Evolutionary conservation across 208 protist species (phyloP).

Genomic region (Endotrypanum monterogeii): DNA sequence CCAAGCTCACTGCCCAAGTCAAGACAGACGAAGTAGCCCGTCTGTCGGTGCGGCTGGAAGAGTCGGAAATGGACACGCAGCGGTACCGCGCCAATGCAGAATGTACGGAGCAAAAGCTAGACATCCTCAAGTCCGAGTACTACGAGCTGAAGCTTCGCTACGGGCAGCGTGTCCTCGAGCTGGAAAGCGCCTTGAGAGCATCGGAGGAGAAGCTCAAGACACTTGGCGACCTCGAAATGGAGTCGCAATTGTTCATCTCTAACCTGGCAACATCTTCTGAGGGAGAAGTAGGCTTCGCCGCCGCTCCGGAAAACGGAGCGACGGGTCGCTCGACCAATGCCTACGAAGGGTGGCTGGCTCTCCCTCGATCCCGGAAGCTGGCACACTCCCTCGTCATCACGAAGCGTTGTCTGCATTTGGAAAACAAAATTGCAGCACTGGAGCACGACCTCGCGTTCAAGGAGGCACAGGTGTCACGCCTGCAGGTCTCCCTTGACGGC

Average conservation of each 20-base stretch:
- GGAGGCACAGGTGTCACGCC: slow-evolving; percentile 66
- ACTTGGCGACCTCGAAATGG: slow-evolving; percentile 80
- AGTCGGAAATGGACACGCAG: slow-evolving; percentile 78
- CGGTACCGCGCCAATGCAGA: slow-evolving; percentile 79
- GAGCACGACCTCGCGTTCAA: slow-evolving; percentile 73
- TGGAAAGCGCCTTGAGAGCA: slow-evolving; percentile 66
- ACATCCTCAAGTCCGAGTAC: slow-evolving; percentile 90
- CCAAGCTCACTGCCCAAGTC: slow-evolving; percentile 75
- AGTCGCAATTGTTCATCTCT: slow-evolving; percentile 86
- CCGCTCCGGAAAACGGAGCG: not conserved
- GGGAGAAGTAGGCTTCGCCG: slow-evolving; percentile 17
- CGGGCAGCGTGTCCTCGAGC: slow-evolving; percentile 73
- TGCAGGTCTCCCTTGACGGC: slow-evolving; percentile 74
- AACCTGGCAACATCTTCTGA: slow-evolving; percentile 61
- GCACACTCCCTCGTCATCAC: slow-evolving; percentile 80
- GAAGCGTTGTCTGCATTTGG: slow-evolving; percentile 86
- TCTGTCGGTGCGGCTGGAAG: slow-evolving; percentile 74
- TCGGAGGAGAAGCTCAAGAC: slow-evolving; percentile 86
- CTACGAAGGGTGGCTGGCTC: slow-evolving; percentile 64
- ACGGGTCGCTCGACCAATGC: slow-evolving; percentile 3
- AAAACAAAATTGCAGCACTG: slow-evolving; percentile 69
- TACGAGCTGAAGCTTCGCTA: slow-evolving; percentile 87
- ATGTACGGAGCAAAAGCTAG: slow-evolving; percentile 88
- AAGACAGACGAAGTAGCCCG: slow-evolving; percentile 86
- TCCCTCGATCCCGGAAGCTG: slow-evolving; percentile 79